Evolutionary conservation across 768 basidiomycete genomes (phyloP).

Genomic region (Glaciozyma antarctica): DNA sequence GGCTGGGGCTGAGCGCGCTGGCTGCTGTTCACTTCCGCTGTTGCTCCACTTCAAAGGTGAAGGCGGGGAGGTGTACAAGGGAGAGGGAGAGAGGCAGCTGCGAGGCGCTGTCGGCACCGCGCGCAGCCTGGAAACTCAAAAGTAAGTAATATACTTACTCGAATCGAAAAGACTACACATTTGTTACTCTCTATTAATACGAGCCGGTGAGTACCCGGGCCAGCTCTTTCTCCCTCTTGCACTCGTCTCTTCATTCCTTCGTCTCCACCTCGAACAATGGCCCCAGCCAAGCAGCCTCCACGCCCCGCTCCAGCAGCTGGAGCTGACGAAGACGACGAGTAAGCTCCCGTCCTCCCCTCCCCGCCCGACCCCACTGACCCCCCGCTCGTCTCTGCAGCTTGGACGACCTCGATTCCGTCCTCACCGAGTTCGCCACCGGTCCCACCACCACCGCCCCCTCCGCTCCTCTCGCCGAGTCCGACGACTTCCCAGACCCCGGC

Average conservation of each 20-base stretch:
- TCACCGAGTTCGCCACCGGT: slow-evolving; percentile 25
- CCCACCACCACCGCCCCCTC: not conserved
- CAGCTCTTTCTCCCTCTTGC: too few species aligned
- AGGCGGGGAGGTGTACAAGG: not conserved
- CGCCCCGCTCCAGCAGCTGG: not conserved
- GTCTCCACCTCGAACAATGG: too few species aligned
- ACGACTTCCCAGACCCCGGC: slow-evolving; percentile 24
- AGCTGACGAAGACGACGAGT: not conserved
- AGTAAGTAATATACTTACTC: too few species aligned
- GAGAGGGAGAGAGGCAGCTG: not conserved
- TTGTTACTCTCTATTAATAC: too few species aligned
- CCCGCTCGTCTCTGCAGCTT: slow-evolving; percentile 12
- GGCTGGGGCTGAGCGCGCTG: too few species aligned
- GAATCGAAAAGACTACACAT: too few species aligned
- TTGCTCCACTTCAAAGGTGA: not conserved
- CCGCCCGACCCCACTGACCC: not conserved
- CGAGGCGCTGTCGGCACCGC: too few species aligned
- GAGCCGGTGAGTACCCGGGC: too few species aligned
- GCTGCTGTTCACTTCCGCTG: too few species aligned
- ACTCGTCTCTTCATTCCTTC: too few species aligned
- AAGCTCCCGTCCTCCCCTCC: not conserved
- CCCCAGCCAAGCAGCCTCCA: too few species aligned
- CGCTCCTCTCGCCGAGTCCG: not conserved
- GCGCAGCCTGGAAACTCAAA: too few species aligned
- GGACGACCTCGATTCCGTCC: slow-evolving; percentile 31